phyloP scores from a whole-genome alignment of 2,329 filamentous ascomycete species.

The Sporothrix euskadiensis region DNA sequence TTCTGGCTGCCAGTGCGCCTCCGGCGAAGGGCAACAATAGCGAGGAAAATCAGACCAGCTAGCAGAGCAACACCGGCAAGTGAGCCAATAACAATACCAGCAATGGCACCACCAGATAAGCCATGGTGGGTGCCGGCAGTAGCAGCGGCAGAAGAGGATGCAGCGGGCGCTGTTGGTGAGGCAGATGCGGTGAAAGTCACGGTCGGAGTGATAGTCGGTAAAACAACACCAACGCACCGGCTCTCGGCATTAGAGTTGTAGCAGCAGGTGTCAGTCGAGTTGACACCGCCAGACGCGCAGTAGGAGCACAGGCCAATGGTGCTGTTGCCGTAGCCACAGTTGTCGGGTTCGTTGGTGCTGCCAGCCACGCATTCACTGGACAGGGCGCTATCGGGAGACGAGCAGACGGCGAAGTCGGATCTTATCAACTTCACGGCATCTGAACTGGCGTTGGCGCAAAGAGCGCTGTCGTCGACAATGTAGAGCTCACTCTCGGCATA shows the following conservation, averaged over 20 bases:
- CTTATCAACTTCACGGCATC: conserved; percentile 76
- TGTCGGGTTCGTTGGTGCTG: conserved; percentile 74
- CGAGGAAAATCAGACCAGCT: conserved; percentile 68
- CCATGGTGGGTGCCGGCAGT: conserved; percentile 38
- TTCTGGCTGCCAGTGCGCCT: conserved; percentile 59
- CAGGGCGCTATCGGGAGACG: conserved; percentile 77
- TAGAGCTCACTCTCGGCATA: conserved; percentile 87
- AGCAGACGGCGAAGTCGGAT: conserved; percentile 89
- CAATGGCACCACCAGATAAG: conserved; percentile 83
- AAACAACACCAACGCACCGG: conserved; percentile 71
- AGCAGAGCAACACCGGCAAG: conserved; percentile 70
- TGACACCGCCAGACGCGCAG: conserved; percentile 78
- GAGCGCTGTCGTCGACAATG: conserved; percentile 69
- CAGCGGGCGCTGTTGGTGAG: conserved; percentile 50
- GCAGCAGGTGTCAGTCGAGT: conserved; percentile 95
- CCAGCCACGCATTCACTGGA: conserved; percentile 74
- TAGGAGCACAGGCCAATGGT: conserved; percentile 80
- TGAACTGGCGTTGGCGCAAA: conserved; percentile 67
- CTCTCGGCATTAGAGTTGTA: conserved; percentile 74
- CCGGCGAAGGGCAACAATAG: conserved; percentile 56
- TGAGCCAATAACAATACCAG: conserved; percentile 83
- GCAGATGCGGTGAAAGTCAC: conserved; percentile 58
- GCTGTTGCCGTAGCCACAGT: conserved; percentile 80
- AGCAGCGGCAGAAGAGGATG: conserved; percentile 37
- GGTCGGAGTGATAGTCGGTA: conserved; percentile 73